Evolutionary conservation across 108 stramenopile species (phyloP).

Genomic region (Cyclostephanos invisitatus): DNA sequence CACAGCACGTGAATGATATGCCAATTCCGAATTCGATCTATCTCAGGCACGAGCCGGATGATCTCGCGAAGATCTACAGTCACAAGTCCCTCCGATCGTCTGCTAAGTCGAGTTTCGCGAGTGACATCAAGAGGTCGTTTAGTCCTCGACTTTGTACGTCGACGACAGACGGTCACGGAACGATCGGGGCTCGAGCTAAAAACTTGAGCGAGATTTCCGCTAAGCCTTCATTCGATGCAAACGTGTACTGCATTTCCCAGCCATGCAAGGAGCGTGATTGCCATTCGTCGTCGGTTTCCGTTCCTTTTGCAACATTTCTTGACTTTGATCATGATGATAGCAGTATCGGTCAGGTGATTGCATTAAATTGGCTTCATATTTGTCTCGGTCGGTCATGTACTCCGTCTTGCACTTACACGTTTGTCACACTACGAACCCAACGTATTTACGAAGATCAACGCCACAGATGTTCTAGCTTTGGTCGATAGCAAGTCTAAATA

Average conservation of each 20-base stretch:
- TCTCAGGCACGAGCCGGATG: conserved; percentile 25
- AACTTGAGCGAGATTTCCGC: neutral
- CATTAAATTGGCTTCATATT: neutral
- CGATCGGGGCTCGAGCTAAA: too few species aligned
- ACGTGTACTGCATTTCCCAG: neutral
- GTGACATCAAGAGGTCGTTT: neutral
- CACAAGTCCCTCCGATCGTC: conserved; percentile 9
- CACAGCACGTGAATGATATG: conserved; percentile 7
- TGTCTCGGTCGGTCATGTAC: neutral
- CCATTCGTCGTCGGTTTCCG: neutral
- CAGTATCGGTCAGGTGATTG: neutral
- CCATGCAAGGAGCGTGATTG: conserved; percentile 4
- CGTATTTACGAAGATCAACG: neutral
- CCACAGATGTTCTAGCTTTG: neutral
- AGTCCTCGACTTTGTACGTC: conserved; percentile 1
- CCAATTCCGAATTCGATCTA: conserved; percentile 10
- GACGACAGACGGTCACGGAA: neutral
- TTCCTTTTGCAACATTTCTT: conserved; percentile 17
- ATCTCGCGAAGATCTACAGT: conserved; percentile 11
- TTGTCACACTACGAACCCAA: neutral
- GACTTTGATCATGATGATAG: neutral
- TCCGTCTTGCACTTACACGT: neutral
- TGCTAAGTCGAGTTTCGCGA: conserved; percentile 3
- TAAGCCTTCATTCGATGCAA: conserved; percentile 10
- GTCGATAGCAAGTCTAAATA: neutral